These are phyloP conservation scores for Yamadazyma laniorum DNA, from an alignment of 805 yeast species.

Conservation along the genomic window DNA sequence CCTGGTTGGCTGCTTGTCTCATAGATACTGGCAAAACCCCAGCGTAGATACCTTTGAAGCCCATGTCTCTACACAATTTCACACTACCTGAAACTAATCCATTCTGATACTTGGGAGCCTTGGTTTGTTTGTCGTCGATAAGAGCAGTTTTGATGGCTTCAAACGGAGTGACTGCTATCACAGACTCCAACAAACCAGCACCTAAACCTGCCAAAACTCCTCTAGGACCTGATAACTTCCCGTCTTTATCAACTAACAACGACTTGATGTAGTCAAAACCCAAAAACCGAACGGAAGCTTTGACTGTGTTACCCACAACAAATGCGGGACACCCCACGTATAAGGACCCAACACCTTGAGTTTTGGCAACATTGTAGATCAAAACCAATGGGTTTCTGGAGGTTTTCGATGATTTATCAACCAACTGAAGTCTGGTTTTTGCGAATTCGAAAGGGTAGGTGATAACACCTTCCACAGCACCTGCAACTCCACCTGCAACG, in stretches of 20 bases:
- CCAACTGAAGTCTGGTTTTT: conserved; percentile 85
- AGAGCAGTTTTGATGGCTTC: conserved; percentile 95
- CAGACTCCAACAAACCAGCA: conserved; percentile 90
- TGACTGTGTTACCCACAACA: conserved; percentile 92
- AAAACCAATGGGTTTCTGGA: conserved; percentile 84
- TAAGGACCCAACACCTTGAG: conserved; percentile 75
- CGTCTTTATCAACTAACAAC: conserved; percentile 74
- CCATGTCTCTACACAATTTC: conserved; percentile 69
- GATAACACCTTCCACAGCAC: conserved; percentile 88
- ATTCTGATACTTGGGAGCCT: conserved; percentile 72
- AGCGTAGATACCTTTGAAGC: conserved; percentile 78
- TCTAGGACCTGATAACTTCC: conserved; percentile 82
- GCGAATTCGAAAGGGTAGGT: conserved; percentile 98
- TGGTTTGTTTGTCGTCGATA: conserved; percentile 85
- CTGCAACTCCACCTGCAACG: conserved; percentile 94
- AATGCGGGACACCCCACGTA: conserved; percentile 97
- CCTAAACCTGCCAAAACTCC: conserved; percentile 98
- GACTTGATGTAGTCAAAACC: conserved; percentile 89
- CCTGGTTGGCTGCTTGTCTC: conserved; percentile 95
- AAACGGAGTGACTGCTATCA: conserved; percentile 93
- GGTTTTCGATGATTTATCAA: conserved; percentile 58
- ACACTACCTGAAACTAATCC: conserved; percentile 63
- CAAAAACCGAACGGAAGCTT: conserved; percentile 91
- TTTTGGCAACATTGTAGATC: conserved; percentile 68
- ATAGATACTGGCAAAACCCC: conserved; percentile 91